Evolutionary conservation across 2,329 filamentous ascomycete species (phyloP), one percentile per base, ranked within the genome.

Genomic region (Microcyclosporella mali): DNA sequence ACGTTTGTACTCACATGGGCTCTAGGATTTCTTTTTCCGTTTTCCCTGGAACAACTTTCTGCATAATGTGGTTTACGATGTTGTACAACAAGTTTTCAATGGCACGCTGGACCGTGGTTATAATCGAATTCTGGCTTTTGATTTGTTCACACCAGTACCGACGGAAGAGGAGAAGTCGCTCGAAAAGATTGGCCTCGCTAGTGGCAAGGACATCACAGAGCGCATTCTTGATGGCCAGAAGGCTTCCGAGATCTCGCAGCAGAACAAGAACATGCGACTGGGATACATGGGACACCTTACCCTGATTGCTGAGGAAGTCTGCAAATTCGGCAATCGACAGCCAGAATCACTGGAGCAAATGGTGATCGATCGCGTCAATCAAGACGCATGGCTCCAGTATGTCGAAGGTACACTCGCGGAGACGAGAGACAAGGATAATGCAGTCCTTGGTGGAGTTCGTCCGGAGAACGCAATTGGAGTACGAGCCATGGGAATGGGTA

Each of bases 21-120:
- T 25, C 21, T 9, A 94, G 88, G 86, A 88, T 44, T 97, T 97
- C 71, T 98, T 98, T 70, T 98, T 98, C 72, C 81, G 84, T 46
- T 98, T 97, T 60, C 90, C 92, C 1, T 98, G 92, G 92, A 98
- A 98, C 67, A 98, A 98, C 65, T 98, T 98, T 62, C 76, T 98
- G 33, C 92, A 98, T 68, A 98, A 98, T 60, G 92, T 98, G 33
- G 92, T 98, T 36, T 98, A 98, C 63, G 92, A 98, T 64, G 89
- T 98, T 59, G 87, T 98, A 33, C 92, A 98, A 65, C 92, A 98
- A 70, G 92, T 98, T 1, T 97, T 98, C 66, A 98, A 98, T 62
- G 92, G 92, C 7, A 88, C 88, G 0, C 95, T 98, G 85, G 90
- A 97, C 56, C 84, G 88, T 47, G 89, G 92, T 19, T 95, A 84